These are phyloP conservation scores for Leccinum imitatum DNA, from an alignment of 768 basidiomycete genomes.

Conservation along the genomic window DNA sequence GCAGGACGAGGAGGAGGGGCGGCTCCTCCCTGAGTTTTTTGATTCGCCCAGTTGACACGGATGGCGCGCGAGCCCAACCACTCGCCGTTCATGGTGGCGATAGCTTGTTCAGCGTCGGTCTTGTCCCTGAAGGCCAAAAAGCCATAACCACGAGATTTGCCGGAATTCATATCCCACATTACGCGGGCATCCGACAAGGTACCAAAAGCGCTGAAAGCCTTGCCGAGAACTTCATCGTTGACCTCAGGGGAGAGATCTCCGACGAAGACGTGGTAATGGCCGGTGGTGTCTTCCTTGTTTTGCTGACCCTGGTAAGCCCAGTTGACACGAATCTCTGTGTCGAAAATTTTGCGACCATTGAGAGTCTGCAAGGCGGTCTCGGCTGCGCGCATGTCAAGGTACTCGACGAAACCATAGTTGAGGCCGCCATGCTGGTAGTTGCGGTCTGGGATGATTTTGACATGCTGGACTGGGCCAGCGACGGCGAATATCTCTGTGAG, in stretches of 20 bases:
- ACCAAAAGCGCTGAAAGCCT: slow-evolving; percentile 97
- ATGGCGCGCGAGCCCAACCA: slow-evolving; percentile 98
- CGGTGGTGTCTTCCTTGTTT: slow-evolving; percentile 98
- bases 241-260: slow-evolving; percentile 99
- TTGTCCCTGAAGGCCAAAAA: slow-evolving; percentile 99
- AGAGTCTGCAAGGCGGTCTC: slow-evolving; percentile 98
- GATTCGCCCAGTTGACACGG: slow-evolving; percentile 99
- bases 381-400: slow-evolving; percentile 97
- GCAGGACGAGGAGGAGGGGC: slow-evolving; percentile 40
- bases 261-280: slow-evolving; percentile 98
- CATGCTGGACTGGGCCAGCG: slow-evolving; percentile 95
- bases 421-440: slow-evolving; percentile 99
- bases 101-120: slow-evolving; percentile 98
- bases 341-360: slow-evolving; percentile 99
- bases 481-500: slow-evolving; percentile 97
- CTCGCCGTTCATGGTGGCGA: slow-evolving; percentile 99
- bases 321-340: slow-evolving; percentile 98
- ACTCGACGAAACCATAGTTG: slow-evolving; percentile 99
- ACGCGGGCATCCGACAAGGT: slow-evolving; percentile 96
- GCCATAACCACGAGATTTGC: slow-evolving; percentile 96
- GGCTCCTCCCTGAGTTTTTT: slow-evolving; percentile 82
- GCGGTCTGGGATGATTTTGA: slow-evolving; percentile 99
- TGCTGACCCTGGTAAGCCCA: slow-evolving; percentile 99
- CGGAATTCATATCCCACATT: slow-evolving; percentile 99
- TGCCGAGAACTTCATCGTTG: slow-evolving; percentile 93